Base-by-base conservation (phyloP, 2,329 filamentous ascomycete species). In the Fusarium coffeatum region DNA sequence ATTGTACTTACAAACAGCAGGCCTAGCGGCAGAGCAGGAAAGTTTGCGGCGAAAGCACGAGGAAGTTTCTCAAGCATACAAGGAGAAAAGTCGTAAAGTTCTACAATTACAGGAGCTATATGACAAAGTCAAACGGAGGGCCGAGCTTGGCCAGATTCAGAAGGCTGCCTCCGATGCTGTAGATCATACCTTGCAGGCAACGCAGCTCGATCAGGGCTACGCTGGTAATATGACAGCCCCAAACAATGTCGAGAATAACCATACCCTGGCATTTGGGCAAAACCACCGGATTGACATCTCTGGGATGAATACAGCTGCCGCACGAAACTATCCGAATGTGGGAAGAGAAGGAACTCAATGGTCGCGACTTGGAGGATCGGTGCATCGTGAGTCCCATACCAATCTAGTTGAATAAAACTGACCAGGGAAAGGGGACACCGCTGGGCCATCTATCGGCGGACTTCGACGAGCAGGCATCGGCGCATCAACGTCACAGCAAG, bases 71-170 rank as follows among this genome's bases (percentile, higher is more conserved):
- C 85, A 89, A 23, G 85, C 88, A 6, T 90, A 89, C 72, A 87
- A 87, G 58, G 90, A 94, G 23, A 96, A 95, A 77, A 89, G 83
- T 70, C 89, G 87, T 48, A 91, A 90, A 61, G 85, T 92, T 5
- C 80, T 89, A 8, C 90, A 93, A 64, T 87, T 89, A 5, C 92
- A 93, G 72, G 87, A 89, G 66, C 80, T 89, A 4, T 90, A 90
- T 66, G 86, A 89, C 72, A 89, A 85, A 65, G 78, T 89, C 48
- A 90, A 89, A 73, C 81, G 85, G 47, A 85, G 83, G 61, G 84
- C 83, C 3, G 83, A 89, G 73, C 77, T 88, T 43, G 83, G 82
- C 12, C 84, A 89, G 20, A 84, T 89, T 30, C 84, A 87, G 68
- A 81, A 83, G 65, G 86, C 86, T 18, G 87, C 87, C 8, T 83